Conservation (phyloP, 352 stramenopile species). For the Globisporangium takayamanum region DNA sequence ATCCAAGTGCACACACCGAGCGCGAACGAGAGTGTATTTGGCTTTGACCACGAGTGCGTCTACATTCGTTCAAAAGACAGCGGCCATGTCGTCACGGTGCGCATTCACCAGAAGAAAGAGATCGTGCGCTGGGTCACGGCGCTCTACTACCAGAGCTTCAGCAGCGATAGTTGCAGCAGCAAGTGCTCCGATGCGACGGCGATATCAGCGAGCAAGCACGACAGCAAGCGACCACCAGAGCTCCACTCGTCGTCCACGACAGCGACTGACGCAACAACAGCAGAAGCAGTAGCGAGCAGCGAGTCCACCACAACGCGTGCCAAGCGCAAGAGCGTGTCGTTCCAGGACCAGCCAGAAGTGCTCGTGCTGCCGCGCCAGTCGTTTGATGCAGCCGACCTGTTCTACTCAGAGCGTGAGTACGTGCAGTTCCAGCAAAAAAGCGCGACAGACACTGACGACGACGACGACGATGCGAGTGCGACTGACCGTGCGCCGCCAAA, state of each 20-base stretch:
- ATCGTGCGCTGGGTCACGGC: constrained; percentile 58
- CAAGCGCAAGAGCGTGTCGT: constrained; percentile 45
- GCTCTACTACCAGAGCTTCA: constrained; percentile 54
- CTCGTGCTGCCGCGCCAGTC: constrained; percentile 34
- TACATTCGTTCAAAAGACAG: constrained; percentile 43
- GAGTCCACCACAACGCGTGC: background rate
- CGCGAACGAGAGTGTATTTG: constrained; percentile 47
- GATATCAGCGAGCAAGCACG: constrained; percentile 4
- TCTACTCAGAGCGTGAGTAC: constrained; percentile 53
- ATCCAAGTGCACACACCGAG: constrained; percentile 33
- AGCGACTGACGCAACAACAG: background rate
- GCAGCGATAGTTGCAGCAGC: background rate
- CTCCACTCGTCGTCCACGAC: background rate
- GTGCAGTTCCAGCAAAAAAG: constrained; percentile 43
- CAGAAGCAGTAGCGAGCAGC: background rate
- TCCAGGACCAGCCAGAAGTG: constrained; percentile 44
- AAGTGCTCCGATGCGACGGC: background rate
- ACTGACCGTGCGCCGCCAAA: constrained; percentile 10
- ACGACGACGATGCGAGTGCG: background rate
- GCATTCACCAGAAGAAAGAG: constrained; percentile 56
- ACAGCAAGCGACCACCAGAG: constrained; percentile 14
- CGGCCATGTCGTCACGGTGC: constrained; percentile 33
- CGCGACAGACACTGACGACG: background rate
- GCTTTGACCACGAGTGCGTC: constrained; percentile 53
- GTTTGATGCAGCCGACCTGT: constrained; percentile 44